Evolutionary conservation across 441 rosid genomes (phyloP), one percentile per base, ranked within the genome.

Genomic region (Hura crepitans): DNA sequence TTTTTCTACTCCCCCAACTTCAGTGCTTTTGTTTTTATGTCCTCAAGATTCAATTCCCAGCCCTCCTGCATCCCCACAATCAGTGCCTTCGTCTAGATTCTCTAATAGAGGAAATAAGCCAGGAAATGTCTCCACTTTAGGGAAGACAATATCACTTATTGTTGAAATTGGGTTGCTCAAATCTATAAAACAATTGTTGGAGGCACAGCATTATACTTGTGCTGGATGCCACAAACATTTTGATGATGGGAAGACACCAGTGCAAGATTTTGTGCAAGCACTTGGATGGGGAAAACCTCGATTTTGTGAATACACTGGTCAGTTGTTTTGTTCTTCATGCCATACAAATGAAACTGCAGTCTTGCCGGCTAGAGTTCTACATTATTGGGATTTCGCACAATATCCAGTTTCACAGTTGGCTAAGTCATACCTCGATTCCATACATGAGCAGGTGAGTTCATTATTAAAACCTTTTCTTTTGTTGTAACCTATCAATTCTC

Each of bases 201-300:
- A 95, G 83, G 82, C 83, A 1, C 99, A 95, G 68, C 92, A 89
- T 82, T 87, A 89, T 80, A 84, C 83, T 61, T 95, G 99, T 67
- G 91, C 96, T 47, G 97, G 97, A 74, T 95, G 99, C 82, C 92
- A 86, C 81, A 87, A 66, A 78, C 89, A 86, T 82, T 92, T 95
- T 80, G 92, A 89, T 81, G 91, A 82, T 76, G 90, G 93, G 61
- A 83, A 80, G 73, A 92, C 94, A 77, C 79, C 90, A 66, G 82
- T 95, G 77, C 79, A 50, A 69, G 96, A 92, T 78, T 83, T 95
- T 76, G 89, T 86, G 49, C 90, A 86, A 77, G 84, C 89, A 57
- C 80, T 95, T 79, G 97, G 99, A 28, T 92, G 98, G 98, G 95
- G 97, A 69, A 92, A 85, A 71, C 95, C 98, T 74, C 82, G 93